phyloP scores from a whole-genome alignment of 2,329 filamentous ascomycete genomes.

The Ceratocystis destructans region DNA sequence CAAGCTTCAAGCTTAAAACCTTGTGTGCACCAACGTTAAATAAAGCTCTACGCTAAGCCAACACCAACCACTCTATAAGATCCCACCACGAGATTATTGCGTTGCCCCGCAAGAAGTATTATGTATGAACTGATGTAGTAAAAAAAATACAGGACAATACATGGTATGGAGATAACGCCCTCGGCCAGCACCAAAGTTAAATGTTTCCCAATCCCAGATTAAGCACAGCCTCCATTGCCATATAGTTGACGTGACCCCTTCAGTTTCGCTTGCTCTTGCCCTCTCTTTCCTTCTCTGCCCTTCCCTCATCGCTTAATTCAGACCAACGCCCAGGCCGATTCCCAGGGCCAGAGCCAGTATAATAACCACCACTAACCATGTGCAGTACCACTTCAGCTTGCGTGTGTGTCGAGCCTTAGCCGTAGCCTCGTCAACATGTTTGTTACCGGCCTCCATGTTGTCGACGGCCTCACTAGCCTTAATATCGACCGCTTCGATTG shows the following conservation, averaged over 20 bases:
- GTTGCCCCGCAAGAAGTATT: neutral
- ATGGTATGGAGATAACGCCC: no score
- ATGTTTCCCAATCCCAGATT: neutral
- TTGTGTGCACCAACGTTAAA: neutral
- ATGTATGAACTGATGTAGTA: no score
- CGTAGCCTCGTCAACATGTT: slow-evolving; percentile 51
- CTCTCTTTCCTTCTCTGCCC: neutral
- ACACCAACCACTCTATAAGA: neutral
- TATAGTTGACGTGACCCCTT: neutral
- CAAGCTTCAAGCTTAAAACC: slow-evolving; percentile 4
- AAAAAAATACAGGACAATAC: no score
- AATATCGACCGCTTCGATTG: slow-evolving; percentile 47
- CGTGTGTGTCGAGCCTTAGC: slow-evolving; percentile 51
- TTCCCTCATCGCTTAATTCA: slow-evolving; percentile 21
- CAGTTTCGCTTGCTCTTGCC: neutral
- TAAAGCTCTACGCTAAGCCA: neutral
- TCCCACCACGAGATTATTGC: neutral
- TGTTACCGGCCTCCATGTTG: slow-evolving; percentile 48
- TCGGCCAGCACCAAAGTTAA: neutral
- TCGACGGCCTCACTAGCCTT: slow-evolving; percentile 52
- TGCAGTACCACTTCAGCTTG: slow-evolving; percentile 65
- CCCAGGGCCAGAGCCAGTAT: slow-evolving; percentile 41
- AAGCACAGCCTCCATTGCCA: neutral
- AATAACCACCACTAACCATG: slow-evolving; percentile 47
- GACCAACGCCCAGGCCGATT: slow-evolving; percentile 39